Evolutionary conservation across 2,329 filamentous ascomycete species (phyloP), one percentile per base, ranked within the genome.

Genomic region (Exophiala sideris): DNA sequence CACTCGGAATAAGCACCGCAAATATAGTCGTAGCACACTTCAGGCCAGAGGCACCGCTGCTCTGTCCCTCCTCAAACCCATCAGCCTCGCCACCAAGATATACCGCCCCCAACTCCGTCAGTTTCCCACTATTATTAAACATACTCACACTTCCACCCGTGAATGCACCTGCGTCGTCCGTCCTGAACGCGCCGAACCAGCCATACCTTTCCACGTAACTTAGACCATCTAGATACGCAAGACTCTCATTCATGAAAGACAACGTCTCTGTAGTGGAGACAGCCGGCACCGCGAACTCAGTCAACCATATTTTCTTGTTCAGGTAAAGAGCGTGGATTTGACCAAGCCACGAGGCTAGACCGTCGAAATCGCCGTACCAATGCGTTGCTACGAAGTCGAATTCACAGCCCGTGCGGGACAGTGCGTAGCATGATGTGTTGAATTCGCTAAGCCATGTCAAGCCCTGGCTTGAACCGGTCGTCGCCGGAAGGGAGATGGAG

Each of bases 81-180:
- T 85, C 34, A 76, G 96, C 21, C 32, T 70, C 36, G 48, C 77
- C 65, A 58, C 89, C 83, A n/a, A 94, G 69, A 68, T 92, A 94
- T 85, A 85, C 87, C 2, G 80, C 79, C 0, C 89, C 89, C 60
- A 92, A 87, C 61, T 89, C 83, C 1, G 88, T 91, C 58, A 94
- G 72, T 56, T 82, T 65, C 39, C 89, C 89, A 12, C 81, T 76
- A 39, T 81, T 36, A 50, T 63, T 53, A 35, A 63, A 74, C 64
- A 83, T 85, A 44, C 92, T 75, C 76, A 94, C 86, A 1, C 84
- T 81, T 1, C 79, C 83, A 57, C 91, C 89, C 3, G 84, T 77
- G 0, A 89, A 89, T 5, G 91, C 84, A 61, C 91, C 92, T 58
- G 85, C 87, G 12, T 81, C 81, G 46, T 78, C 73, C 3, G 81